Base-by-base conservation (phyloP, 352 stramenopile genomes). In the Thalassiosira oceanica region DNA sequence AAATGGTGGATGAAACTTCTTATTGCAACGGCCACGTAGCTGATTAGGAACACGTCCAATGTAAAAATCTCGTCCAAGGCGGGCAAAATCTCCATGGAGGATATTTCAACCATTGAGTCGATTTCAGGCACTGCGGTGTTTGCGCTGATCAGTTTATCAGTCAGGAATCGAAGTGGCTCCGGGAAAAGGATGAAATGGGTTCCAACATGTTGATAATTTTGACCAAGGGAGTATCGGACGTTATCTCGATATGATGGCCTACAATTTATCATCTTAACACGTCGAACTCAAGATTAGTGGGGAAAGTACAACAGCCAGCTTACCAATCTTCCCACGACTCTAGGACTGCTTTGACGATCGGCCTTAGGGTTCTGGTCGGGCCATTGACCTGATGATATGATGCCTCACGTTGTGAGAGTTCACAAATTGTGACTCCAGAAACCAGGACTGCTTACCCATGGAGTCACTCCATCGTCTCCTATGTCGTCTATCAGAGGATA, bases 1-100 rank as follows among this genome's bases (percentile, higher is more conserved):
- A 93, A 93, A 67, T 93, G 86, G 64, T 93, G 86, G 15, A 93
- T 49, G 64, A 93, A 90, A 48, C 69, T 83, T 42, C 86, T 73
- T 26, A 91, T 74, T 16, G 84, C 86, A 53, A 85, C 74, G 20
- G 84, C 75, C 18, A 91, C 55, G 41, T 84, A 78, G 53, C 74
- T 88, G 6, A 93, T 87, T 31, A 65, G 66, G 45, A 93, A 90
- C 24, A 64, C 69, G 43, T 90, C 80, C 20, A 93, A 57, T 2
- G 73, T 66, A 51, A 90, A 93, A 5, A 76, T 72, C 16, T 72
- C 51, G 37, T 84, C 66, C 26, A 93, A 52, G 0, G 78, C 77
- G 7, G 71, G 67, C 20, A 87, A 54, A 0, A 91, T 52, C 48
- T 93, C 72, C 20, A 21, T 4, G 7, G 79, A 62, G 15, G 79